Evolutionary conservation across 805 yeast species (phyloP), one percentile per base, ranked within the genome.

Genomic region (Schwanniomyces pseudopolymorphus): DNA sequence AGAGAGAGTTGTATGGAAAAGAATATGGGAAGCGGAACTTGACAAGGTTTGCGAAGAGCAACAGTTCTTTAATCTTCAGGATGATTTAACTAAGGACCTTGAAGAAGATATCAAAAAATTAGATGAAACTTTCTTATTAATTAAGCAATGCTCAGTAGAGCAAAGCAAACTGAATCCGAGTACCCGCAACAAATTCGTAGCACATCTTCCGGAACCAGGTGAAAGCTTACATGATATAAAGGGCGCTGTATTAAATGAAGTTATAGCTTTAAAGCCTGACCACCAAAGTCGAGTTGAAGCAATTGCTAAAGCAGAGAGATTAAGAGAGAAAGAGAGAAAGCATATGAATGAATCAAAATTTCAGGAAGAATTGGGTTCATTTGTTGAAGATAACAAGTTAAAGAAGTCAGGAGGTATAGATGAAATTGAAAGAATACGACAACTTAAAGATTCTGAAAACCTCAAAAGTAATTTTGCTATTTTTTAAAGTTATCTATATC

Each of bases 21-120:
- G 80, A 54, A 84, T 89, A 7, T 92, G 99, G 97, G 97, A 91
- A 60, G 72, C 84, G 4, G 97, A 90, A 60, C 76, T 94, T 46
- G 94, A 89, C 50, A 84, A 85, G 31, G 92, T 94, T 11, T 86
- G 96, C 53, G 96, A 89, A 58, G 97, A 91, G 59, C 98, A 94
- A 63, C 95, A 92, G 54, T 89, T 89, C 63, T 82, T 91, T 67
- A 87, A 87, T 46, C 76, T 89, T 16, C 97, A 92, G 64, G 97
- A 89, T 57, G 96, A 89, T 49, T 77, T 95, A 45, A 80, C 89
- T 1, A 75, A 74, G 25, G 96, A 92, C 59, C 67, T 94, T 51
- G 80, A 78, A 36, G 94, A 89, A 51, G 99, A 94, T 66, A 66
- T 94, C 26, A 79, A 77, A 20, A 85, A 83, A 56, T 94, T 96